A percentile compares a stretch with the other conserved stretches of the same genome.
These are phyloP conservation scores for Backusella sp. DNA, from an alignment of 192 early-diverging fungal genomes.

Conservation along the genomic window DNA sequence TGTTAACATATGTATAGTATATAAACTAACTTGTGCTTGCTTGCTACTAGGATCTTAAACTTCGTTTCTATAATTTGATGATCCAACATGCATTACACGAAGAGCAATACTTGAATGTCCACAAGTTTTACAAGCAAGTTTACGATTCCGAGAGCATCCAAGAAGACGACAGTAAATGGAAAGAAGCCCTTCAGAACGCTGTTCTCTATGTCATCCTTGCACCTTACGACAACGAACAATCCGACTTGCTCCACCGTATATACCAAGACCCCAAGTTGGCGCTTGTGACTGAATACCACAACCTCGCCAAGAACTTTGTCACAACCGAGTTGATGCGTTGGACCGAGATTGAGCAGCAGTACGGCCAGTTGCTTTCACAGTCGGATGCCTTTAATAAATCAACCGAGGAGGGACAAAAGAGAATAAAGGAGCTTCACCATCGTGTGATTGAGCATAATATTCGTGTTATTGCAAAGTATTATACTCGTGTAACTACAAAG, in stretches of 20 bases:
- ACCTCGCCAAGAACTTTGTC: constrained; percentile 86
- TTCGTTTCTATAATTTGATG: constrained; percentile 96
- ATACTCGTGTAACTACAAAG: constrained; percentile 81
- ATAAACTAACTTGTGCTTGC: neutral
- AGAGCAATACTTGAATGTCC: constrained; percentile 83
- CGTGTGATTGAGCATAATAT: constrained; percentile 99
- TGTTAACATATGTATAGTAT: neutral
- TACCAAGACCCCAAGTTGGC: constrained; percentile 77
- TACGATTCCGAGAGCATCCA: constrained; percentile 84
- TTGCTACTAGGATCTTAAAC: constrained; percentile 76
- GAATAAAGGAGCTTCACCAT: constrained; percentile 84
- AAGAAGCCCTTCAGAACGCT: constrained; percentile 73
- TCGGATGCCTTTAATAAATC: constrained; percentile 71
- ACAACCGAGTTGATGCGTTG: constrained; percentile 94
- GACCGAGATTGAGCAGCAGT: constrained; percentile 90
- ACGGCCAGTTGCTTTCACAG: constrained; percentile 71
- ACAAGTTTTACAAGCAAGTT: constrained; percentile 91
- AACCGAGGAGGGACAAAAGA: constrained; percentile 76
- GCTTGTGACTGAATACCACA: constrained; percentile 62
- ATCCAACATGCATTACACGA: constrained; percentile 93
- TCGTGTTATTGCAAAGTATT: constrained; percentile 96
- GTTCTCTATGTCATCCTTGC: constrained; percentile 87
- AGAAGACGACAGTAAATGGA: constrained; percentile 76
- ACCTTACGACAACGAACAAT: constrained; percentile 96
- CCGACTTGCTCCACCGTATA: constrained; percentile 88